Base-by-base conservation (phyloP, 1,284 basidiomycete species). In the Thecaphora thlaspeos region DNA sequence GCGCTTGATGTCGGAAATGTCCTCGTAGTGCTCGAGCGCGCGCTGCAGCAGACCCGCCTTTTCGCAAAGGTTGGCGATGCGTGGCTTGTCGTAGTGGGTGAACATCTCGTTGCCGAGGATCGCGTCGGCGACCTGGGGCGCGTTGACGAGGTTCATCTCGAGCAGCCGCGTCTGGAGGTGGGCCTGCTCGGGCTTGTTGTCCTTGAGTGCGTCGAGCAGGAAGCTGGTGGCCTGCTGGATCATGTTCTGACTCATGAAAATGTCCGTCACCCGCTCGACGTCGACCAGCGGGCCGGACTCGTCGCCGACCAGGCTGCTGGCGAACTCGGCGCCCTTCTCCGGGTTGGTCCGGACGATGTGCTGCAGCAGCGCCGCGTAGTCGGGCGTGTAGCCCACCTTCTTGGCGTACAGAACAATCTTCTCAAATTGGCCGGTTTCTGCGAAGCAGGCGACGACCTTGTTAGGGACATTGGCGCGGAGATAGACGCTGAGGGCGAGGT, bases 71-170 rank as follows among this genome's bases (percentile, higher is more conserved):
- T 97, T 97, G 66, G 95, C 95, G 75, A 99, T 91, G 61, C 95
- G 85, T 3, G 95, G 91, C 36, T 90, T 86, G 79, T 99, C 95
- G 77, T 97, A 98, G 79, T 98, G 88, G 2, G 89, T 86, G 80
- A 98, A 97, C 91, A 99, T 97, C 74, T 97, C 90, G 80, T 98
- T 99, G 43, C 93, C 92, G 36, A 99, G 87, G 68, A 98, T 99
- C 11, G 95, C 95, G 78, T 99, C 95, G 1, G 95, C 95, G 50
- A 98, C 95, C 80, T 98, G 95, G 63, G 95, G 95, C 9, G 95
- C 95, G 78, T 96, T 89, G 58, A 97, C 81, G 48, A 99, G 83
- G 82, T 99, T 99, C 88, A 98, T 96, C 81, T 99, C 95, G 46
- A 99, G 83, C 21, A 99, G 84, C 65, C 93, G 88, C 1, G 95